phyloP scores from a whole-genome alignment of 1,284 basidiomycete species.

The Grifola frondosa region DNA sequence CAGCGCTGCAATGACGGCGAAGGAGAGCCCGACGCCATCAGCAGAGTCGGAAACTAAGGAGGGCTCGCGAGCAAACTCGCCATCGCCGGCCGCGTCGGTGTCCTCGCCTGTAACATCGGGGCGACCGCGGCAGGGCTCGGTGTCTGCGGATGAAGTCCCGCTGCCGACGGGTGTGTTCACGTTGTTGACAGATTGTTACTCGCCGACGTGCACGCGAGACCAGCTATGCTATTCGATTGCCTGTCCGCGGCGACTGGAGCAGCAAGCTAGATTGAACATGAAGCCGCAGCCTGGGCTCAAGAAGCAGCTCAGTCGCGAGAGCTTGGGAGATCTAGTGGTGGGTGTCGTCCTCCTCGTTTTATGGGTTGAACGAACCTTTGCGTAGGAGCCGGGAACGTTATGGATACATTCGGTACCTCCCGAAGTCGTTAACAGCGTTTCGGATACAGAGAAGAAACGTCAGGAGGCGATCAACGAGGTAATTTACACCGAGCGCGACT shows the following conservation, averaged over 20 bases:
- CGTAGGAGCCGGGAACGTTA: constrained; percentile 84
- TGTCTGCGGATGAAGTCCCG: constrained; percentile 60
- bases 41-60: constrained; percentile 40
- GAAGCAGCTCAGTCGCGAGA: constrained; percentile 80
- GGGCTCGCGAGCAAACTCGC: constrained; percentile 37
- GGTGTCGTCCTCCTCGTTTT: constrained; percentile 22
- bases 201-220: constrained; percentile 94
- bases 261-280: constrained; percentile 90
- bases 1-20: constrained; percentile 13
- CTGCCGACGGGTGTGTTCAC: constrained; percentile 97
- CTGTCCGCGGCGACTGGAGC: constrained; percentile 91
- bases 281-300: constrained; percentile 89
- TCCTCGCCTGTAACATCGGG: constrained; percentile 26
- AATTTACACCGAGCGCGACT: constrained; percentile 97
- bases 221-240: constrained; percentile 95
- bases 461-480: constrained; percentile 99
- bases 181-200: constrained; percentile 96
- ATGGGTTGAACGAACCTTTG: constrained; percentile 5
- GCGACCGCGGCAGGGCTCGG: constrained; percentile 45
- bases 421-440: constrained; percentile 91
- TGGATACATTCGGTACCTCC: constrained; percentile 97
- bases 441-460: constrained; percentile 91
- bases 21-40: constrained; percentile 37
- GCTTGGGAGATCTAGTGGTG: constrained; percentile 79
- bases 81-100: constrained; percentile 37